These are phyloP conservation scores for Globisporangium middletonii DNA, from an alignment of 352 stramenopile species.

Conservation along the genomic window DNA sequence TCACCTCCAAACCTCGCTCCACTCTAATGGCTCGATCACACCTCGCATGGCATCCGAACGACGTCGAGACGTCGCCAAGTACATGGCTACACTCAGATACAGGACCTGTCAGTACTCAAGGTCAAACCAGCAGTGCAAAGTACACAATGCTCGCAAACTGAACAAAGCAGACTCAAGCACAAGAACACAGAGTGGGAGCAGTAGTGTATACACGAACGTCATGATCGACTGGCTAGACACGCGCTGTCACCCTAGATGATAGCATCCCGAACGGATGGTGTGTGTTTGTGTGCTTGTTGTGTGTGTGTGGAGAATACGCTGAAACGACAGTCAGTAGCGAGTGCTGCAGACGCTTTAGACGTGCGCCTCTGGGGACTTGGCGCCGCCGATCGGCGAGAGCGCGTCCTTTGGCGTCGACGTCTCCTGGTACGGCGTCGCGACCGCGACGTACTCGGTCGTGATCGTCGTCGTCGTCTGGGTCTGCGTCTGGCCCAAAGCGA, in stretches of 20 bases:
- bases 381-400: slow-evolving; percentile 25
- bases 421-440: slow-evolving; percentile 8
- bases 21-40: no score
- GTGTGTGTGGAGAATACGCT: background rate
- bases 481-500: background rate
- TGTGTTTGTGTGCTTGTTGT: background rate
- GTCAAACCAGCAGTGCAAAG: no score
- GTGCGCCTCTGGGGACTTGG: slow-evolving; percentile 17
- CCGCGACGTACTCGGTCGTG: slow-evolving; percentile 1
- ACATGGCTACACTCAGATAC: no score
- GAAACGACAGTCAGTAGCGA: background rate
- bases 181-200: background rate
- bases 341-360: slow-evolving; percentile 8
- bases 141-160: no score
- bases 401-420: slow-evolving; percentile 18
- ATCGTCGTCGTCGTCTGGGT: background rate
- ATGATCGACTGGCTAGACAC: background rate
- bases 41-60: no score
- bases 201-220: background rate
- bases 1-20: no score
- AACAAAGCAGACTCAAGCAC: background rate
- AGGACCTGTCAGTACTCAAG: no score
- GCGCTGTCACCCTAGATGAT: background rate
- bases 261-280: no score
- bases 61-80: no score